Evolutionary conservation across 2,329 filamentous ascomycete genomes (phyloP).

Genomic region (Exophiala oligosperma): DNA sequence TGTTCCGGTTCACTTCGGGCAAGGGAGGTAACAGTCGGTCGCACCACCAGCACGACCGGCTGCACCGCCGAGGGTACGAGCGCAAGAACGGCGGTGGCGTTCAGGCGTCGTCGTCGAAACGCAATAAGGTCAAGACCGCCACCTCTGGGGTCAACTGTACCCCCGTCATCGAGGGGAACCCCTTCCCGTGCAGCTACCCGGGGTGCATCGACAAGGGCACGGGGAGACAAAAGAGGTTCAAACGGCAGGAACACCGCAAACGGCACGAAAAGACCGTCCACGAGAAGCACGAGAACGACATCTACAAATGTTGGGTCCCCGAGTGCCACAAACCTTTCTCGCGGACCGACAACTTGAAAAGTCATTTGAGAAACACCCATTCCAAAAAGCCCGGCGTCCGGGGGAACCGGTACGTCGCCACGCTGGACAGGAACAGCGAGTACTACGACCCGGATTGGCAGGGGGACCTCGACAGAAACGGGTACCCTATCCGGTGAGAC

Average conservation of each 20-base stretch:
- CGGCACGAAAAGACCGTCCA: conserved; percentile 51
- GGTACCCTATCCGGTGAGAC: conserved; percentile 36
- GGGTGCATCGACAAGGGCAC: conserved; percentile 38
- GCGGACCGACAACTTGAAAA: conserved; percentile 47
- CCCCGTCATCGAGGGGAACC: conserved; percentile 26
- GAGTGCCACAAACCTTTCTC: conserved; percentile 44
- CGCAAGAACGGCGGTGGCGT: conserved; percentile 14
- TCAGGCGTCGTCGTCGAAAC: conserved; percentile 7
- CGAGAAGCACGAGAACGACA: conserved; percentile 33
- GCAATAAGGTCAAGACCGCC: conserved; percentile 12
- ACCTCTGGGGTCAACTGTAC: conserved; percentile 27
- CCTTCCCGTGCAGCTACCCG: conserved; percentile 42
- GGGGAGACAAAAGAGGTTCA: conserved; percentile 48
- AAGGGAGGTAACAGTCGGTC: conserved; percentile 1
- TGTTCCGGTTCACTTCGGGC: neutral
- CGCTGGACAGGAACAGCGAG: conserved; percentile 43
- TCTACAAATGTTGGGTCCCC: conserved; percentile 44
- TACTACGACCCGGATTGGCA: conserved; percentile 47
- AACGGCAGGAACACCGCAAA: conserved; percentile 51
- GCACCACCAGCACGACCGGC: conserved; percentile 13
- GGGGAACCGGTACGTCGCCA: conserved; percentile 48
- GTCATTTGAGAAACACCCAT: conserved; percentile 48
- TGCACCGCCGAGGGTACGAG: conserved; percentile 20
- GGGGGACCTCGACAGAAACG: conserved; percentile 44
- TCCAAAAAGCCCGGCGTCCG: conserved; percentile 43